Percentiles rank a stretch among this genome's conserved stretches.
Conservation (phyloP, 1,139 yeast genomes). For the Spencermartinsiella ligniputridi region DNA sequence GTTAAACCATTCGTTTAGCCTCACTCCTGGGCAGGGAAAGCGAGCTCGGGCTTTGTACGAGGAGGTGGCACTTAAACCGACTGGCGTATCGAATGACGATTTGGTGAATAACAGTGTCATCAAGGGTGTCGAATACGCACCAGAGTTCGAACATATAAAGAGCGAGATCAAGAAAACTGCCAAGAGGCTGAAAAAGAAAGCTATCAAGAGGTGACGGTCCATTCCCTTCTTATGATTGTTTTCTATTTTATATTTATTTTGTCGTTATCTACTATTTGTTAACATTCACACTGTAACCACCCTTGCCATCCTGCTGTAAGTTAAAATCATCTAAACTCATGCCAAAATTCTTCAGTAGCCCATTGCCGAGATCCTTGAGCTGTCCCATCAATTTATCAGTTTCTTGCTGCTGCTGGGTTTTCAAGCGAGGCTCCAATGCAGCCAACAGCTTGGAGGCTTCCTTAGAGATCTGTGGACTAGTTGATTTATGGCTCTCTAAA, state of each 20-base stretch:
- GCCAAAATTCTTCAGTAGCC: slow-evolving; percentile 29
- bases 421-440: slow-evolving; percentile 20
- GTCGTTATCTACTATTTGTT: not conserved
- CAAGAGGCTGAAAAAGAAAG: not conserved
- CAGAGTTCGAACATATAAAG: not conserved
- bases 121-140: not conserved
- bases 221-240: no score
- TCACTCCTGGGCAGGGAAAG: not conserved
- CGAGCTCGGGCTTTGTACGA: not conserved
- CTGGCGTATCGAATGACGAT: not conserved
- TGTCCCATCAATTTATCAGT: slow-evolving; percentile 29
- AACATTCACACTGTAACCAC: slow-evolving; percentile 2
- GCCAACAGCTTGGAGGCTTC: slow-evolving; percentile 4
- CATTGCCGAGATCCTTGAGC: slow-evolving; percentile 30
- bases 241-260: no score
- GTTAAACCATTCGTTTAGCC: not conserved
- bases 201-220: not conserved
- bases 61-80: not conserved
- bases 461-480: slow-evolving; percentile 1
- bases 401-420: slow-evolving; percentile 24
- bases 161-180: not conserved
- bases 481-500: slow-evolving; percentile 10
- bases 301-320: slow-evolving; percentile 2
- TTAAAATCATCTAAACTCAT: slow-evolving; percentile 30
- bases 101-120: not conserved